phyloP scores from a whole-genome alignment of 2,329 filamentous ascomycete species.

The Trichophyton equinum region DNA sequence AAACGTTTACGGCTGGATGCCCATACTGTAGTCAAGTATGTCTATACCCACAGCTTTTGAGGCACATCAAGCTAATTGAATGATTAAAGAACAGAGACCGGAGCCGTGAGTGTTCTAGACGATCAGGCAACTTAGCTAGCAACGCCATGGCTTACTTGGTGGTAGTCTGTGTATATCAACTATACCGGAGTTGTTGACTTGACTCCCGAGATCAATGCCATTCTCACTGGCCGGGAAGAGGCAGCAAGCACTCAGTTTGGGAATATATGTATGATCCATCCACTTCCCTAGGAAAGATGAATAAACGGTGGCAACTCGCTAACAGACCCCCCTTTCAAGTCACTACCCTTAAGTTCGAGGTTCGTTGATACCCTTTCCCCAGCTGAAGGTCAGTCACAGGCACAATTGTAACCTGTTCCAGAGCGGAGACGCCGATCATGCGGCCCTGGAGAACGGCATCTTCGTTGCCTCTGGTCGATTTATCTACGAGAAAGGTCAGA shows the following conservation, averaged over 20 bases:
- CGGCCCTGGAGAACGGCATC: slow-evolving; percentile 29
- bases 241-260: slow-evolving; percentile 29
- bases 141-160: slow-evolving; percentile 14
- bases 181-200: slow-evolving; percentile 32
- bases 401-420: slow-evolving; percentile 11
- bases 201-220: slow-evolving; percentile 21
- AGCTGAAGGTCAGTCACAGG: not conserved
- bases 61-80: not conserved
- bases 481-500: slow-evolving; percentile 25
- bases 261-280: slow-evolving; percentile 26
- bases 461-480: slow-evolving; percentile 33
- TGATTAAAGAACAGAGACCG: slow-evolving; percentile 21
- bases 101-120: slow-evolving; percentile 18
- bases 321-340: slow-evolving; percentile 16
- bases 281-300: not conserved
- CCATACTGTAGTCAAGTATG: slow-evolving; percentile 29
- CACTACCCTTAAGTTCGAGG: slow-evolving; percentile 28
- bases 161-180: slow-evolving; percentile 24
- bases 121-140: not conserved
- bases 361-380: slow-evolving; percentile 8
- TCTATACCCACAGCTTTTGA: not conserved
- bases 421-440: slow-evolving; percentile 33
- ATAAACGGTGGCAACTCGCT: not conserved
- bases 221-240: slow-evolving; percentile 23
- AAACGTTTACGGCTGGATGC: slow-evolving; percentile 31